Evolutionary conservation across 2,329 filamentous ascomycete genomes (phyloP), one percentile per base, ranked within the genome.

Genomic region (Ramularia collo-cygni): DNA sequence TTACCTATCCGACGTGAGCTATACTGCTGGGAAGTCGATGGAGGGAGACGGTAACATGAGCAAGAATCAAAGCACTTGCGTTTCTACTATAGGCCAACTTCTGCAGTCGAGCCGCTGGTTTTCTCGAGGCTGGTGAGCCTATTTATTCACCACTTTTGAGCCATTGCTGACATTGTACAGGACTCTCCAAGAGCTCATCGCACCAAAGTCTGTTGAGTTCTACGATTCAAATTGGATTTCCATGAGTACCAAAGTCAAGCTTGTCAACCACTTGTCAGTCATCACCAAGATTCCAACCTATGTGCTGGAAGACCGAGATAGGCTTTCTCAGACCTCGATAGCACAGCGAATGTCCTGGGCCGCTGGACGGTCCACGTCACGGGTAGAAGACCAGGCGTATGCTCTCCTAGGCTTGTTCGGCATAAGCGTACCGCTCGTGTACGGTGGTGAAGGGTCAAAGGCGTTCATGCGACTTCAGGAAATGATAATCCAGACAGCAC

Each of bases 391-490:
- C 26, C 54, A 56, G 14, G 65, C 65, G 0, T 72, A 71, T 34
- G 68, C 57, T 4, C 51, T 72, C 0, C 41, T 71, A 2, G 68
- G 68, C 0, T 54, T 71, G 0, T 70, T 71, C 15, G 54, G 54
- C 1, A 55, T 71, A 17, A 58, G 64, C 18, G 67, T 71, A 61
- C 60, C 66, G 0, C 43, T 69, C 1, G 31, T 69, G 0, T 71
- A 71, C 36, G 67, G 67, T 37, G 68, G 67, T 1, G 56, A 59
- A 31, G 52, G 54, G 4, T 15, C 21, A 10, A 27, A 27, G 19
- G 40, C 39, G 7, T 42, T 33, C 16, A 24, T 15, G 17, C 28
- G 39, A n/a, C 16, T 36, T 6, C 33, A 42, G 27, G 39, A 42
- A n/a, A 40, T 39, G 28, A 33, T 44, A 15, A 40, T 32, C 9